Conservation (phyloP, 139 green algal species). For the Picocystis salinarum region DNA sequence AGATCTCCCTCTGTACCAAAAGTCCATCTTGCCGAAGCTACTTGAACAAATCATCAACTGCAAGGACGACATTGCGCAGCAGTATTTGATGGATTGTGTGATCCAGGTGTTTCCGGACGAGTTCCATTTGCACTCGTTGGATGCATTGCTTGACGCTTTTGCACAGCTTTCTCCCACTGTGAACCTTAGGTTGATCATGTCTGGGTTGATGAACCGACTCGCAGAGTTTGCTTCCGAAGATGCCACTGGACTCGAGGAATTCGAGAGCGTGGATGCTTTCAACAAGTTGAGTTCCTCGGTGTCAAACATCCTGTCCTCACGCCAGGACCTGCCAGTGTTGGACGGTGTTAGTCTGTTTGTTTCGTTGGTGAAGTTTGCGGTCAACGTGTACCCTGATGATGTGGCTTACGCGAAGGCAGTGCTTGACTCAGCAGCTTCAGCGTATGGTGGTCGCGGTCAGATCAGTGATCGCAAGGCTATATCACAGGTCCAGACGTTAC, state of each 20-base stretch:
- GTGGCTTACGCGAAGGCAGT: constrained; percentile 2
- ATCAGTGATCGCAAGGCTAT: constrained; percentile 28
- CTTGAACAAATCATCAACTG: constrained; percentile 76
- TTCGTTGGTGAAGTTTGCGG: constrained; percentile 61
- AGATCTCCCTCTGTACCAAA: constrained; percentile 60
- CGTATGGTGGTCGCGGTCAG: constrained; percentile 7
- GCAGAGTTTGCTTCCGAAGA: constrained; percentile 21
- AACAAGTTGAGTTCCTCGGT: constrained; percentile 34
- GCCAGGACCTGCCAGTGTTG: constrained; percentile 29
- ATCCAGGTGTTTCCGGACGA: constrained; percentile 77
- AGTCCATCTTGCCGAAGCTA: constrained; percentile 32
- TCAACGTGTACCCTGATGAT: constrained; percentile 27
- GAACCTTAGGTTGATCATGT: constrained; percentile 39
- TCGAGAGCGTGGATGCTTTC: constrained; percentile 49
- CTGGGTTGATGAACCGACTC: constrained; percentile 55
- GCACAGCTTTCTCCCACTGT: constrained; percentile 68
- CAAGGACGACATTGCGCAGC: constrained; percentile 91
- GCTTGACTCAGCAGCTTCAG: constrained; percentile 9
- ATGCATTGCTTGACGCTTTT: constrained; percentile 56
- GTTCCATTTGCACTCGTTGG: constrained; percentile 83
- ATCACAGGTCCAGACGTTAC: constrained; percentile 54
- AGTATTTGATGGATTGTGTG: constrained; percentile 94
- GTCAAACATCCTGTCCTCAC: background rate
- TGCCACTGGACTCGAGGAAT: constrained; percentile 13
- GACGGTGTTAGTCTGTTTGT: constrained; percentile 63